These are phyloP conservation scores for Colletotrichum coccodes DNA, from an alignment of 2,329 filamentous ascomycete species.

Conservation along the genomic window DNA sequence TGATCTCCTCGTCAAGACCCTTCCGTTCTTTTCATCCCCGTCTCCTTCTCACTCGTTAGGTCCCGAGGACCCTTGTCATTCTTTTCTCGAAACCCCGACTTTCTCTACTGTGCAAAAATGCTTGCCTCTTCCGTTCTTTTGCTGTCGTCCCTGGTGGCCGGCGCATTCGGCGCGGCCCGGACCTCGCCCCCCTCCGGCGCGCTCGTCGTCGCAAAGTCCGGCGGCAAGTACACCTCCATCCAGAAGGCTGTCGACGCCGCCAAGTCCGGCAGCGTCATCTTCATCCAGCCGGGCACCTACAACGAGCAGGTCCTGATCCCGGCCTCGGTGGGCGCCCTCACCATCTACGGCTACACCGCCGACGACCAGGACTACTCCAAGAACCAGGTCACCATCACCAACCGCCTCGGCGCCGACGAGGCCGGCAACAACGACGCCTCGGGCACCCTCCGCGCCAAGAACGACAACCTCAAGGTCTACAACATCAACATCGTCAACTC, in stretches of 20 bases:
- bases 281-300: constrained; percentile 42
- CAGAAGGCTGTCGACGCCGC: constrained; percentile 68
- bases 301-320: constrained; percentile 58
- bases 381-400: constrained; percentile 59
- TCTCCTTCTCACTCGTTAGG: constrained; percentile 11
- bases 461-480: constrained; percentile 63
- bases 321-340: constrained; percentile 67
- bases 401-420: constrained; percentile 51
- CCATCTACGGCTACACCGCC: constrained; percentile 61
- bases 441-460: constrained; percentile 41
- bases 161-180: constrained; percentile 37
- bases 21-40: constrained; percentile 22
- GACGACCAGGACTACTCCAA: constrained; percentile 49
- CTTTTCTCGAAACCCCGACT: background rate
- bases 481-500: constrained; percentile 66
- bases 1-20: constrained; percentile 1
- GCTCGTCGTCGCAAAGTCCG: constrained; percentile 42
- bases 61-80: constrained; percentile 13
- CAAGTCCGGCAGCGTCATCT: constrained; percentile 55
- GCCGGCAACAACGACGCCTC: constrained; percentile 55
- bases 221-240: constrained; percentile 37
- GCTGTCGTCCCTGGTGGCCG: constrained; percentile 28
- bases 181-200: constrained; percentile 43
- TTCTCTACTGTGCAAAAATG: constrained; percentile 5
- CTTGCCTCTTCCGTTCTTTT: constrained; percentile 27